Percentiles rank a stretch among this genome's conserved stretches.
Conservation (phyloP, 108 stramenopile genomes). For the Aurantiochytrium sp. region DNA sequence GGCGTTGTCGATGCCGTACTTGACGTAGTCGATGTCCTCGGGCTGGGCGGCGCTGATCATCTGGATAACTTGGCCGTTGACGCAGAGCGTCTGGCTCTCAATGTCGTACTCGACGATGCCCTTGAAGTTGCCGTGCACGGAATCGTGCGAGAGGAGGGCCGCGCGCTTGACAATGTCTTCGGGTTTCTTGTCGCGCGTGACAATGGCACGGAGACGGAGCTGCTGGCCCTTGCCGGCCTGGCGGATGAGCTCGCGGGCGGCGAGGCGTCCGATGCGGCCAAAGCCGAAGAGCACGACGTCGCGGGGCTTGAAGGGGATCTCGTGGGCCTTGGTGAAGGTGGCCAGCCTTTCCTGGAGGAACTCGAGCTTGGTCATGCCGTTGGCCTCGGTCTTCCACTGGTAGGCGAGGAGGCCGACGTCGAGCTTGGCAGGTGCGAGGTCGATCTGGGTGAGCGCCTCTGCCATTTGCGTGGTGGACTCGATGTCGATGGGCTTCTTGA, state of each 20-base stretch:
- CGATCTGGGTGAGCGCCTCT: not conserved
- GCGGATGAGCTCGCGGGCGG: slow-evolving; percentile 57
- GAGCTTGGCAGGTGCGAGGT: not conserved
- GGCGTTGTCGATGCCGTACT: slow-evolving; percentile 25
- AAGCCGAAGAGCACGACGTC: slow-evolving; percentile 80
- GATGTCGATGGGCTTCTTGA: not conserved
- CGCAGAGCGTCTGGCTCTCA: not conserved
- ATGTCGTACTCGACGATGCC: slow-evolving; percentile 7
- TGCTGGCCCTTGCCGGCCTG: slow-evolving; percentile 16
- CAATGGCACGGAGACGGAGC: slow-evolving; percentile 24
- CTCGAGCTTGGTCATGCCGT: not conserved
- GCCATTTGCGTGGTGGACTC: not conserved
- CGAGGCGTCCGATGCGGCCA: slow-evolving; percentile 99
- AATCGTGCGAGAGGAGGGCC: not conserved
- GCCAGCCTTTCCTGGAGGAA: not conserved
- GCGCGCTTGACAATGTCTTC: slow-evolving; percentile 21
- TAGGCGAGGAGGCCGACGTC: not conserved
- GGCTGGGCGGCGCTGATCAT: slow-evolving; percentile 1
- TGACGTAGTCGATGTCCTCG: slow-evolving; percentile 24
- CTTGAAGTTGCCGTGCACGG: slow-evolving; percentile 20
- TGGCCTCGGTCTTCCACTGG: not conserved
- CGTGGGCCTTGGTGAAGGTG: not conserved
- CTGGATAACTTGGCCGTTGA: slow-evolving; percentile 20
- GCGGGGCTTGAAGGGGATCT: not conserved
- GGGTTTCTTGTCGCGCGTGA: slow-evolving; percentile 2